Base-by-base conservation (phyloP, 495 filamentous ascomycete species). In the Aspergillus hancockii region DNA sequence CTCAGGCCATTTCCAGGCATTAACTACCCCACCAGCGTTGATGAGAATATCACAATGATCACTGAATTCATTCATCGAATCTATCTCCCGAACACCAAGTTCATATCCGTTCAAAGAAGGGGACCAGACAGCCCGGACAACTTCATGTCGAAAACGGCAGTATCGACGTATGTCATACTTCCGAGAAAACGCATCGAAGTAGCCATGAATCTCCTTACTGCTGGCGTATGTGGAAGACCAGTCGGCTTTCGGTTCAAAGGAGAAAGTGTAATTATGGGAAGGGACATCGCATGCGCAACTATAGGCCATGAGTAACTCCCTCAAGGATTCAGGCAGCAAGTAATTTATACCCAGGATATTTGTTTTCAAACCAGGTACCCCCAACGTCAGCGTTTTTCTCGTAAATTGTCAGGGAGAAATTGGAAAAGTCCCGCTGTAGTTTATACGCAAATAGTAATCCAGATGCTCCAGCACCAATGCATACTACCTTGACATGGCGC, bases 301-400 rank as follows among this genome's bases (percentile, higher is more conserved):
- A 71, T 79, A 0, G 74, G 66, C 36, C 61, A 78, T 28, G 69
- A 66, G 53, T 81, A 80, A 34, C 67, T 64, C 36, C 65, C 63
- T 3, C 67, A 49, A 2, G 73, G 73, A 34, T 64, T 56, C 59
- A 72, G 63, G 57, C 78, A 82, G 6, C n/a, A n/a, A n/a, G n/a
- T n/a, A n/a, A n/a, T n/a, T 75, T 74, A 10, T 82, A 80, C 19
- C 85, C 85, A 1, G 84, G 83, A 66, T 89, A 88, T 49, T 75
- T 71, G 56, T 88, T 88, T 66, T 87, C 85, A 43, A 77, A 83
- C 86, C 86, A 90, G 0, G 85, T 86, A 1, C 87, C 86, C 4
- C 85, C 83, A 52, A 88, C 72, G 21, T 86, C 87, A 1, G 64
- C 67, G 62, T 90, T 91, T 79, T 91, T 91, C 66, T 92, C 89